Conservation (phyloP, 2,329 filamentous ascomycete species). For the Sarocladium strictum region DNA sequence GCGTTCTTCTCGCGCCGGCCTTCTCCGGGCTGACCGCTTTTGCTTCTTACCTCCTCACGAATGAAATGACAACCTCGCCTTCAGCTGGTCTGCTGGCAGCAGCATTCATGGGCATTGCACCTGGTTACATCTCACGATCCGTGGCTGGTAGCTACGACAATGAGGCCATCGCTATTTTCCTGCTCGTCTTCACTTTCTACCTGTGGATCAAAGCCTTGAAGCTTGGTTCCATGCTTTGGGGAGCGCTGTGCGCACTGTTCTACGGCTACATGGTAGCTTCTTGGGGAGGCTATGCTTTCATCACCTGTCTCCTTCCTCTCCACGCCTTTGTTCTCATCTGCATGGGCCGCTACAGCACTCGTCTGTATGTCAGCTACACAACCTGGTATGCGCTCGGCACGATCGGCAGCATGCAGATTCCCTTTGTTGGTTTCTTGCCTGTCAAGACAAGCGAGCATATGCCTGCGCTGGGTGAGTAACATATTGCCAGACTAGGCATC, state of each 20-base stretch:
- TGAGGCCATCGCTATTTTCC: conserved; percentile 98
- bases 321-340: conserved; percentile 90
- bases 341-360: conserved; percentile 94
- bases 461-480: conserved; percentile 78
- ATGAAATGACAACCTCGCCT: conserved; percentile 92
- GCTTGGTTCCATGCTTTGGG: conserved; percentile 94
- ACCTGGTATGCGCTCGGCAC: conserved; percentile 98
- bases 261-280: conserved; percentile 99
- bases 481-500: neutral
- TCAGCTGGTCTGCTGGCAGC: conserved; percentile 94
- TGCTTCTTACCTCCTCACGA: conserved; percentile 90
- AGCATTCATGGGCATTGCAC: conserved; percentile 93
- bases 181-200: conserved; percentile 97
- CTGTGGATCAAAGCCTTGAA: conserved; percentile 99
- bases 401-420: conserved; percentile 97
- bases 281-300: conserved; percentile 99
- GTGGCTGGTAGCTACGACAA: conserved; percentile 99
- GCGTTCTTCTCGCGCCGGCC: conserved; percentile 87
- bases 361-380: conserved; percentile 92
- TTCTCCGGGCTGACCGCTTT: conserved; percentile 93
- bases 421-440: conserved; percentile 94
- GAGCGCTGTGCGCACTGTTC: conserved; percentile 86
- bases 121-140: conserved; percentile 95
- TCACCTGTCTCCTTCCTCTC: conserved; percentile 91
- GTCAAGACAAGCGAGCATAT: conserved; percentile 98